phyloP scores from a whole-genome alignment of 495 filamentous ascomycete species.

The Coniosporium apollinis region DNA sequence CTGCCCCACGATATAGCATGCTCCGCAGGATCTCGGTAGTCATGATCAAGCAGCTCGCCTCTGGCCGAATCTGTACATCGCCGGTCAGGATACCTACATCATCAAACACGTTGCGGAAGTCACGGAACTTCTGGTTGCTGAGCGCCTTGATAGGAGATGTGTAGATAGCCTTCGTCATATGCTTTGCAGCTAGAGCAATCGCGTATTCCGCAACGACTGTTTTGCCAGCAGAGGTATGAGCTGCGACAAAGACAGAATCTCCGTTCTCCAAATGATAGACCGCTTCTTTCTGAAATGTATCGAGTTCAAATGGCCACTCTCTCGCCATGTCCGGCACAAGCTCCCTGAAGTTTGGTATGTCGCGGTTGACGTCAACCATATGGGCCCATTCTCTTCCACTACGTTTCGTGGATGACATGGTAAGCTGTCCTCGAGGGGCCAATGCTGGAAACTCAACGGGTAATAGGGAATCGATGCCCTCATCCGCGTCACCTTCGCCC shows the following conservation, averaged over 20 bases:
- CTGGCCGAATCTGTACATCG: constrained; percentile 94
- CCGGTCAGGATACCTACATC: constrained; percentile 95
- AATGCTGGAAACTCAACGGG: constrained; percentile 87
- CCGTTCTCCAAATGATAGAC: constrained; percentile 93
- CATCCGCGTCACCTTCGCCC: constrained; percentile 36
- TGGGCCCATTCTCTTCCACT: constrained; percentile 88
- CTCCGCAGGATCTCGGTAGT: constrained; percentile 95
- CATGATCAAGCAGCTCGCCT: constrained; percentile 98
- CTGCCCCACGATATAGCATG: constrained; percentile 94
- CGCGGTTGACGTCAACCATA: constrained; percentile 85
- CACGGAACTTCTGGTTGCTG: constrained; percentile 96
- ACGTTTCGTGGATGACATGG: constrained; percentile 50
- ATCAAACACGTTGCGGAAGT: constrained; percentile 76
- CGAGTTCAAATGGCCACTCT: constrained; percentile 92
- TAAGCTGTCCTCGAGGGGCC: constrained; percentile 65
- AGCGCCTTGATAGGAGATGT: constrained; percentile 97
- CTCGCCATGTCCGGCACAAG: constrained; percentile 91
- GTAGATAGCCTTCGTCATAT: constrained; percentile 99
- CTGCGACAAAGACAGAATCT: constrained; percentile 97
- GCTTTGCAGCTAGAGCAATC: constrained; percentile 84
- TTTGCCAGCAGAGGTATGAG: constrained; percentile 95
- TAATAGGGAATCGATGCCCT: constrained; percentile 80
- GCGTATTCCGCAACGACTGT: constrained; percentile 97
- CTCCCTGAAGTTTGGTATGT: constrained; percentile 80
- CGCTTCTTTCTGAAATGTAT: constrained; percentile 96